Conservation (phyloP, 345 rosid species). For the Pistacia integerrima region DNA sequence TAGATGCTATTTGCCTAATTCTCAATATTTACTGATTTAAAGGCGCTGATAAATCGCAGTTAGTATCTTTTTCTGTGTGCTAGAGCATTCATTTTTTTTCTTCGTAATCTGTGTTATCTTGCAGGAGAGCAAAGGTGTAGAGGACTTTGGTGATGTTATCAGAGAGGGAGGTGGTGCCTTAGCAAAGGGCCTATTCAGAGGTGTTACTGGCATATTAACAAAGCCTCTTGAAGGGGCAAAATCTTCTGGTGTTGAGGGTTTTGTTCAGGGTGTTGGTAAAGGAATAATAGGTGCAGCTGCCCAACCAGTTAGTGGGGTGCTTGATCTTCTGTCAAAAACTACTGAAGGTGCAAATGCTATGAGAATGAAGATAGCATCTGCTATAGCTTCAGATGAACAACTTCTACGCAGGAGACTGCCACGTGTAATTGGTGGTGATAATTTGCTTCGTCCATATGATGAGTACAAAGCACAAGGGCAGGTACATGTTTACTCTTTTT, state of each 20-base stretch:
- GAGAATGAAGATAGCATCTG: constrained; percentile 96
- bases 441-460: constrained; percentile 84
- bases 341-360: constrained; percentile 99
- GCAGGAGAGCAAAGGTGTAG: constrained; percentile 97
- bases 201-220: constrained; percentile 96
- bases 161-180: constrained; percentile 99
- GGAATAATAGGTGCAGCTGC: constrained; percentile 99
- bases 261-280: constrained; percentile 97
- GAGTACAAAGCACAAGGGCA: constrained; percentile 93
- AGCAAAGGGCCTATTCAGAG: constrained; percentile 95
- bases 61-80: background rate
- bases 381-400: constrained; percentile 97
- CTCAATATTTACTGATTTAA: background rate
- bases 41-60: background rate
- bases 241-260: constrained; percentile 93
- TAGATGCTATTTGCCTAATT: background rate
- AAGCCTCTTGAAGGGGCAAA: constrained; percentile 99
- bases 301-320: constrained; percentile 97
- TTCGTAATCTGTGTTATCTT: constrained; percentile 24
- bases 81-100: constrained; percentile 7
- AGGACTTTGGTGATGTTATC: constrained; percentile 90
- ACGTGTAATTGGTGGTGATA: constrained; percentile 88
- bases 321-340: constrained; percentile 97
- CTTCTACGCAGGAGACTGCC: constrained; percentile 93
- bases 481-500: constrained; percentile 43